Conservation (phyloP, 257 asterid genomes). For the Nicotiana tabacum region DNA sequence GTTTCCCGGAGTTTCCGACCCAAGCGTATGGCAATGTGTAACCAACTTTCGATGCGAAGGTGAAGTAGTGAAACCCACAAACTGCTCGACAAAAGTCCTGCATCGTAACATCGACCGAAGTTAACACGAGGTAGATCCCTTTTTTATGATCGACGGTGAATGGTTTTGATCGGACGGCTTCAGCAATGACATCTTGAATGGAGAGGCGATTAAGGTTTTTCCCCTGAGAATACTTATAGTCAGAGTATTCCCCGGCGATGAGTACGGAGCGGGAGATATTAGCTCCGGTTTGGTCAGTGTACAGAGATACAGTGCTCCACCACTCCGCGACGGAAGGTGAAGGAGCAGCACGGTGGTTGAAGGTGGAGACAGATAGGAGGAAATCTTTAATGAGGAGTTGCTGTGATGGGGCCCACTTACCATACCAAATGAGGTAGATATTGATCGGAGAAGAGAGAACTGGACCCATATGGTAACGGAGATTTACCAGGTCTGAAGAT, state of each 20-base stretch:
- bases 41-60: slow-evolving; percentile 78
- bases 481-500: slow-evolving; percentile 64
- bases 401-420: slow-evolving; percentile 57
- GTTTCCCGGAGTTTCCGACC: slow-evolving; percentile 85
- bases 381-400: slow-evolving; percentile 76
- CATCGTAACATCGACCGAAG: slow-evolving; percentile 73
- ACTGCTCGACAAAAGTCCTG: slow-evolving; percentile 93
- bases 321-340: slow-evolving; percentile 80
- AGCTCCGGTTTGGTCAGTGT: slow-evolving; percentile 85
- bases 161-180: slow-evolving; percentile 69
- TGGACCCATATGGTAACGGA: slow-evolving; percentile 97
- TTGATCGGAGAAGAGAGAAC: slow-evolving; percentile 87
- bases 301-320: slow-evolving; percentile 81
- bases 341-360: slow-evolving; percentile 41
- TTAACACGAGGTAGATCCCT: slow-evolving; percentile 76
- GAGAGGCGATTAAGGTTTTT: slow-evolving; percentile 57
- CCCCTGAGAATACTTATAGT: slow-evolving; percentile 61
- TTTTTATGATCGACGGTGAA: slow-evolving; percentile 75
- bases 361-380: slow-evolving; percentile 61
- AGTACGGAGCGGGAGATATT: slow-evolving; percentile 60
- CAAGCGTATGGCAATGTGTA: slow-evolving; percentile 82
- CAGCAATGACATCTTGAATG: slow-evolving; percentile 63
- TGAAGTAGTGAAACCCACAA: slow-evolving; percentile 94
- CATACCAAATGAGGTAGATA: slow-evolving; percentile 87
- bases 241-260: slow-evolving; percentile 76